phyloP scores from a whole-genome alignment of 2,329 filamentous ascomycete genomes.

The Paraconiothyrium sp. region DNA sequence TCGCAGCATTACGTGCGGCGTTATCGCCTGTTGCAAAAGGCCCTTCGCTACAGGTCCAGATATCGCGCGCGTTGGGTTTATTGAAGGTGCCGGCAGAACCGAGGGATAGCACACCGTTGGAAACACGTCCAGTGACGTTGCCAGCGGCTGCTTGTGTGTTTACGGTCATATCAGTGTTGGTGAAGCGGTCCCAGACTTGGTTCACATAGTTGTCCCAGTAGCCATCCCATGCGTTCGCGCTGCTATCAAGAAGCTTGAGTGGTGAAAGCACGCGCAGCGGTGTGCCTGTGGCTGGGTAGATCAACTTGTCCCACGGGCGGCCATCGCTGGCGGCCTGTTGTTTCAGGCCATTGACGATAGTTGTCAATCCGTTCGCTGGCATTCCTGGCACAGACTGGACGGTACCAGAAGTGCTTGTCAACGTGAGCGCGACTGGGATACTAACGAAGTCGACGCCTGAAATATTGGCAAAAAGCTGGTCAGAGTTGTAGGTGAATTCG shows the following conservation, averaged over 20 bases:
- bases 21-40: constrained; percentile 63
- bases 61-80: constrained; percentile 67
- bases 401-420: constrained; percentile 51
- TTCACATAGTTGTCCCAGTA: constrained; percentile 65
- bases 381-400: constrained; percentile 65
- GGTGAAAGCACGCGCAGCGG: constrained; percentile 55
- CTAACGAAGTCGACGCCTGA: constrained; percentile 79
- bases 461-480: constrained; percentile 64
- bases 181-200: constrained; percentile 61
- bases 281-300: constrained; percentile 53
- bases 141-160: constrained; percentile 72
- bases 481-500: constrained; percentile 60
- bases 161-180: constrained; percentile 60
- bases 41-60: constrained; percentile 72
- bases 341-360: constrained; percentile 63
- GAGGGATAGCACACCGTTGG: constrained; percentile 54
- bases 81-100: constrained; percentile 59
- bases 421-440: constrained; percentile 56
- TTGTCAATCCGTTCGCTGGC: constrained; percentile 64
- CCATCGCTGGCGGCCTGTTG: constrained; percentile 66
- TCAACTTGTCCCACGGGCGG: constrained; percentile 68
- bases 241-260: constrained; percentile 57
- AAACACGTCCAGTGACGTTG: constrained; percentile 61
- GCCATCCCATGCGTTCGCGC: constrained; percentile 57
- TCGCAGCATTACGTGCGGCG: constrained; percentile 64